Conservation (phyloP, 257 asterid genomes). For the Solanum raphanifolium region DNA sequence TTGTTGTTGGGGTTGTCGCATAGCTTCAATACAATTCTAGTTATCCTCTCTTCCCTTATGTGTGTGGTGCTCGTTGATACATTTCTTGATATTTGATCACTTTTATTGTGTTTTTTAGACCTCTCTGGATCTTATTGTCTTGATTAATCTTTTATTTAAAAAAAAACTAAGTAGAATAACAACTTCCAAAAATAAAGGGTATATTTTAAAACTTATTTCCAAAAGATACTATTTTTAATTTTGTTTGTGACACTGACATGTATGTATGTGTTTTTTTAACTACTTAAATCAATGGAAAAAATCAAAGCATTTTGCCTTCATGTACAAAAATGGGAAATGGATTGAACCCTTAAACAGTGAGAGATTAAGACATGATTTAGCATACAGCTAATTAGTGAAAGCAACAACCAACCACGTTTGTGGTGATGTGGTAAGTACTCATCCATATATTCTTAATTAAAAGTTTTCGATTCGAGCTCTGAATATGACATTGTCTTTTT, state of each 20-base stretch:
- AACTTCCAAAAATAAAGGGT: neutral
- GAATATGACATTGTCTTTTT: neutral
- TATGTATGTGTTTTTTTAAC: neutral
- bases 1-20: too few relatives aligned
- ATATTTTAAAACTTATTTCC: neutral
- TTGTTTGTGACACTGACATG: neutral
- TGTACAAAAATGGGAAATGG: slow-evolving; percentile 3
- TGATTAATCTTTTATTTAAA: neutral
- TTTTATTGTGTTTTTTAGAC: too few relatives aligned
- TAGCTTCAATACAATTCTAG: too few relatives aligned
- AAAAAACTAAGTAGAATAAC: neutral
- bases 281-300: slow-evolving; percentile 1
- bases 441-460: neutral
- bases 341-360: neutral
- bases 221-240: neutral
- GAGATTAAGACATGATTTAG: neutral
- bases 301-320: slow-evolving; percentile 1
- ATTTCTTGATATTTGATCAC: too few relatives aligned
- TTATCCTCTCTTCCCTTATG: too few relatives aligned
- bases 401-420: neutral
- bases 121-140: neutral
- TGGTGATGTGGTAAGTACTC: neutral
- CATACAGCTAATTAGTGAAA: neutral
- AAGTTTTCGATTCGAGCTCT: accelerated
- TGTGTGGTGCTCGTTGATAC: too few relatives aligned